Evolutionary conservation across 148 eudicot genomes (phyloP).

Genomic region (Rhododendron ferrugineum): DNA sequence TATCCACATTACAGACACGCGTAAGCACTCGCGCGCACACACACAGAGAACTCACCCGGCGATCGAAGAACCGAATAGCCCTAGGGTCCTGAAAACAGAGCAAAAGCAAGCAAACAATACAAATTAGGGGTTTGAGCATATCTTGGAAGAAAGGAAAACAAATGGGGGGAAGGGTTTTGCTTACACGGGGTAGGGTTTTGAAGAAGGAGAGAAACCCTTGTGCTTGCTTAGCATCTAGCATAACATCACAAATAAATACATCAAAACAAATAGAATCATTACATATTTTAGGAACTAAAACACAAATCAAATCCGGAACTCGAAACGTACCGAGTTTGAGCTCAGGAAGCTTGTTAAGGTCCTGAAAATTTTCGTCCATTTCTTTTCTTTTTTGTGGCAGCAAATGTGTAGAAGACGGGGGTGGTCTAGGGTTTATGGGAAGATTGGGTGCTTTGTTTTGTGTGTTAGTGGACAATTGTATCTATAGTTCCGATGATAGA

Average conservation of each 20-base stretch:
- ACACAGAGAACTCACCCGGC: constrained; percentile 53
- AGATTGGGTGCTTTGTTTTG: too few species aligned
- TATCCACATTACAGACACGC: not conserved
- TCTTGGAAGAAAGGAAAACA: not conserved
- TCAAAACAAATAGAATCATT: not conserved
- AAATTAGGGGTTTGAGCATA: not conserved
- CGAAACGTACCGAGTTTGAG: constrained; percentile 71
- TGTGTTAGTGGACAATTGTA: not conserved
- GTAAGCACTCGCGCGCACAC: not conserved
- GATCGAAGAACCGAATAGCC: constrained; percentile 82
- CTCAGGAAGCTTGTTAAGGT: constrained; percentile 78
- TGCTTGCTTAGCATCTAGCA: constrained; percentile 83
- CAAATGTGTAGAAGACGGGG: not conserved
- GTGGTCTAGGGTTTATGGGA: constrained; percentile 15
- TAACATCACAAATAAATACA: not conserved
- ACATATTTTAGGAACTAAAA: not conserved
- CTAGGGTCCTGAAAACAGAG: constrained; percentile 58
- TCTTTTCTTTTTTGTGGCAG: not conserved
- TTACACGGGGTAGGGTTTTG: constrained; percentile 69
- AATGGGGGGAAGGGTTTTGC: constrained; percentile 3
- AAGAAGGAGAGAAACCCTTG: constrained; percentile 94
- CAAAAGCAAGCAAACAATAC: constrained; percentile 7
- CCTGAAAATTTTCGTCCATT: constrained; percentile 59
- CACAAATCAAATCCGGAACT: not conserved
- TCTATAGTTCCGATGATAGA: not conserved